Base-by-base conservation (phyloP, 2,329 filamentous ascomycete species). In the Fusarium udum region DNA sequence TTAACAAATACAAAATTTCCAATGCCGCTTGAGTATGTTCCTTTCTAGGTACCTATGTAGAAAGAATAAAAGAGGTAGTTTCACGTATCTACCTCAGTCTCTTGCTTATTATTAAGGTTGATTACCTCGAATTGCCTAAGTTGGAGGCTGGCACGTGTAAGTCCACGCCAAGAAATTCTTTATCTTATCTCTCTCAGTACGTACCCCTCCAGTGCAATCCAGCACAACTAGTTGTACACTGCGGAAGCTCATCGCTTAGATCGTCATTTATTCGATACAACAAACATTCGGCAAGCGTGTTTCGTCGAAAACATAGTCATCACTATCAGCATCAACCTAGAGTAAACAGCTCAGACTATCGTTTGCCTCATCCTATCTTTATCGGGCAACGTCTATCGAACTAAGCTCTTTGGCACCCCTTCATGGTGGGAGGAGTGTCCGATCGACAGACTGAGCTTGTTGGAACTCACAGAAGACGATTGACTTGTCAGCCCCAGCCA, bases 181-280 rank as follows among this genome's bases (percentile, higher is more conserved):
- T 74, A 74, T 74, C 72, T 74, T 74, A 74, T 74, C 72, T 31
- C 10, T 22, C 24, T 20, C 12, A 60, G 72, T 70, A 75, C 72
- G 68, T 70, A 72, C 72, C 72, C 55, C 71, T 74, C 71, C 31
- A 56, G 56, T 52, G 26, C 40, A n/a, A 39, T 43, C 43, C 59
- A 66, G 64, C 52, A 60, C 59, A 64, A 67, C 59, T 49, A 24
- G 34, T 22, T 39, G 37, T 22, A 39, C 37, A 71, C 49, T 59
- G 57, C n/a, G 59, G 58, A 53, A 46, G 66, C 62, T 67, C 71
- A 67, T 68, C 63, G 40, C 31, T 61, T 67, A 37, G 55, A 64
- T 64, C 61, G 72, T 61, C 58, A 67, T 67, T 69, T 69, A 55
- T 72, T 39, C 53, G 52, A 59, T 53, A 64, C 40, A 58, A 31